These are phyloP conservation scores for Fusarium temperatum DNA, from an alignment of 2,329 filamentous ascomycete genomes.

Conservation along the genomic window DNA sequence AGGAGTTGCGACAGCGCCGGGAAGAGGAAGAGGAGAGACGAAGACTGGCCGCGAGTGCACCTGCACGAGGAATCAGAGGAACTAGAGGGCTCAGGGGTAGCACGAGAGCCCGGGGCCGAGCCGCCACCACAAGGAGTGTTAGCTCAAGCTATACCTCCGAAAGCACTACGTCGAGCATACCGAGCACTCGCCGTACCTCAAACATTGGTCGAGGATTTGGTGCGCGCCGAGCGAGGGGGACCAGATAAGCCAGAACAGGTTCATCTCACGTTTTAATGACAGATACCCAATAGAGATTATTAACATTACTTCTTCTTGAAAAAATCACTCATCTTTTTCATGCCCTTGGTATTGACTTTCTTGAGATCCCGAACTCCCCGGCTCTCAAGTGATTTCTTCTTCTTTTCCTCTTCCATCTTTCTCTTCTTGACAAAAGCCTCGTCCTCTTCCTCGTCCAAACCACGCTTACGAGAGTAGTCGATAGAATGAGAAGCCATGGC, in stretches of 20 bases:
- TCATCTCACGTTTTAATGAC: slow-evolving; percentile 25
- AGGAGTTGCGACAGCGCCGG: slow-evolving; percentile 71
- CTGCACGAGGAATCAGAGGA: slow-evolving; percentile 47
- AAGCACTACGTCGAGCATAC: slow-evolving; percentile 39
- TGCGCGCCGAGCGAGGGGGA: slow-evolving; percentile 47
- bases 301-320: slow-evolving; percentile 73
- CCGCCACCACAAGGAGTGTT: slow-evolving; percentile 40
- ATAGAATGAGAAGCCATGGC: slow-evolving; percentile 74
- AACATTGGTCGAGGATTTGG: slow-evolving; percentile 49
- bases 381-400: slow-evolving; percentile 78
- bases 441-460: slow-evolving; percentile 72
- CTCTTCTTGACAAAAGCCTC: slow-evolving; percentile 77
- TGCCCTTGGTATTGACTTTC: slow-evolving; percentile 90
- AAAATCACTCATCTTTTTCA: slow-evolving; percentile 97
- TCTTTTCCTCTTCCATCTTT: slow-evolving; percentile 89
- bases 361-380: slow-evolving; percentile 80
- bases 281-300: slow-evolving; percentile 45
- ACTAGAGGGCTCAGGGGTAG: slow-evolving; percentile 48
- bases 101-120: slow-evolving; percentile 42
- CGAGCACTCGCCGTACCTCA: slow-evolving; percentile 47
- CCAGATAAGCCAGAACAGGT: slow-evolving; percentile 36
- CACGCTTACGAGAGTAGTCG: slow-evolving; percentile 77
- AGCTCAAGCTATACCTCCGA: slow-evolving; percentile 44
- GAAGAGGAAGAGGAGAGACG: slow-evolving; percentile 66
- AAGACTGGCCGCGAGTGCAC: slow-evolving; percentile 41